Base-by-base conservation (phyloP, 73 alveolate genomes). In the Uronychia binucleata region DNA sequence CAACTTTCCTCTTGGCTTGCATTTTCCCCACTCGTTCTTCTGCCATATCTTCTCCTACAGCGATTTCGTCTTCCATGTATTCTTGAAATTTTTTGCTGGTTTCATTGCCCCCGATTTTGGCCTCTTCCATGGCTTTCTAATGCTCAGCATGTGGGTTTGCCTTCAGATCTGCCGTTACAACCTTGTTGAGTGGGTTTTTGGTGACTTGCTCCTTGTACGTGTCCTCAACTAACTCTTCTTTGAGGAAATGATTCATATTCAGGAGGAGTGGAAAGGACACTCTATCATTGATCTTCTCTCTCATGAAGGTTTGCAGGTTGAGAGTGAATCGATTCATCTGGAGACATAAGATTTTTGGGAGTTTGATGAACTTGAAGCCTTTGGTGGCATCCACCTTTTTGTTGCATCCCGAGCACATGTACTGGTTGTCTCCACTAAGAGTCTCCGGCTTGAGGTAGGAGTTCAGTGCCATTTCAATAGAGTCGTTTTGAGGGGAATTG, bases 351-450 rank as follows among this genome's bases (percentile, higher is more conserved):
- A 97, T 89, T 85, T 91, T 89, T 1, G 99, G 99, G 31, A 94
- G 88, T 77, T 79, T 91, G 35, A 82, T 89, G 29, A 97, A 88
- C 85, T 90, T 92, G 67, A 94, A 84, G 30, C 97, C 98, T 88
- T 96, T 97, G 60, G 82, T 86, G 5, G 99, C 99, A 84, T 97
- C 95, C 0, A 94, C 98, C 80, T 97, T 97, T 79, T 94, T 91
- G 75, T 92, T 88, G 80, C 99, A 97, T 77, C 60, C 88, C 58
- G 88, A 95, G 81, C 99, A 97, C 76, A 86, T 79, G 86, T 95
- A 97, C 80, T 95, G 91, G 88, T 97, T 97, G 79, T 88, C 94
- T 28, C 95, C 97, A 58, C 84, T 95, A 30, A 97, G 91, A 30
- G 77, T 93, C 85, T 95, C 99, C 13, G 98, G 97, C 34, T 95